Base-by-base conservation (phyloP, 75 land plant species). In the Picea sitchensis region DNA sequence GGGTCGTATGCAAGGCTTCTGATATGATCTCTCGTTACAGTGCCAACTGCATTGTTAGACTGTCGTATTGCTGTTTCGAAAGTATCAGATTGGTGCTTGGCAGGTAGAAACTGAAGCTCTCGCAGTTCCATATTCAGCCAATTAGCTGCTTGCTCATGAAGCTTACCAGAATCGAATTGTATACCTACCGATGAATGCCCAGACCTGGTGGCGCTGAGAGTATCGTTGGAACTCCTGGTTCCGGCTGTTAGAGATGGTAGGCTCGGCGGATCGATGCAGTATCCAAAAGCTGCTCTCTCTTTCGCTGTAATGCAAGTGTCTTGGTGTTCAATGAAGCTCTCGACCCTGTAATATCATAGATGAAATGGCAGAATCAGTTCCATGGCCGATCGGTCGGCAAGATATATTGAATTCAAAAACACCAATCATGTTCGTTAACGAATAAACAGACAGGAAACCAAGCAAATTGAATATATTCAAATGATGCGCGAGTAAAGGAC, bases 311-410 rank as follows among this genome's bases (percentile, higher is more conserved):
- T 84, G 82, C 99, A 96, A 11, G 91, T 76, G 64, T 96, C 99
- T 81, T 96, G 99, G 80, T 96, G 99, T 83, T 96, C 99, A 1
- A 96, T 96, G 91, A 96, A 96, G 81, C 98, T 94, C 90, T 96
- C 99, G 9, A 96, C 99, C 69, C 99, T 96, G 81, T 47, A 58
- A 54, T 26, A 32, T 17, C 1, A 17, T 47, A 13, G 67, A 18
- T 20, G 75, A 82, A 14, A 60, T 21, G 60, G 8, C 32, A 2
- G 32, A 73, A 15, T 17, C 75, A 31, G 41, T 36, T 81, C 82
- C 14, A 51, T 51, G 83, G 73, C 23, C 77, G 78, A 51, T 51
- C 1, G 12, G 56, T 51, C 1, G 1, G 56, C 12, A 51, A 47
- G 0, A 51, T 51, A 51, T 51, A 9, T 8, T 0, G 12, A 51